phyloP scores from a whole-genome alignment of 1,139 yeast species.

The Blastobotrys buckinghamii region DNA sequence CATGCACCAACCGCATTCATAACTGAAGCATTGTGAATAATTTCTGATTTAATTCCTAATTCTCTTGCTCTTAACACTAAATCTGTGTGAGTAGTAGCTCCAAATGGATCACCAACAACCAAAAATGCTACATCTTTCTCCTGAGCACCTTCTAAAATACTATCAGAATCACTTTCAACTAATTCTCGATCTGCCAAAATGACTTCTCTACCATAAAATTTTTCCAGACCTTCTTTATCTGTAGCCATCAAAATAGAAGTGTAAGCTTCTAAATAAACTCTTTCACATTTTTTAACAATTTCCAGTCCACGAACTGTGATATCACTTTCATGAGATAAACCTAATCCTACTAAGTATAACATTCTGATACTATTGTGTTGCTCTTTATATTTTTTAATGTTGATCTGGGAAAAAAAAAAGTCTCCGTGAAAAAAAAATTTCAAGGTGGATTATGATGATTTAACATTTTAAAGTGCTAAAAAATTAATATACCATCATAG shows the following conservation, averaged over 20 bases:
- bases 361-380: slow-evolving; percentile 34
- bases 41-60: slow-evolving; percentile 66
- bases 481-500: too few species aligned
- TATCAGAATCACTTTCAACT: slow-evolving; percentile 85
- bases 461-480: not conserved
- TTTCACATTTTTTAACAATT: slow-evolving; percentile 69
- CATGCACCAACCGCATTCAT: slow-evolving; percentile 99
- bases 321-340: slow-evolving; percentile 82
- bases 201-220: slow-evolving; percentile 79
- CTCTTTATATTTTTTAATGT: not conserved
- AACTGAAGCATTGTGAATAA: slow-evolving; percentile 91
- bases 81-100: slow-evolving; percentile 97
- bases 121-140: slow-evolving; percentile 80
- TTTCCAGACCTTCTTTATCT: slow-evolving; percentile 52
- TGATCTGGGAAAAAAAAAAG: not conserved
- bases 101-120: slow-evolving; percentile 97
- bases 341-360: slow-evolving; percentile 89
- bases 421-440: not conserved
- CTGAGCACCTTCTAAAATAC: slow-evolving; percentile 69
- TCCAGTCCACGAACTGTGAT: slow-evolving; percentile 94
- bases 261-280: slow-evolving; percentile 92
- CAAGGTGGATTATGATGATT: too few species aligned
- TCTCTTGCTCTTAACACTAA: slow-evolving; percentile 86
- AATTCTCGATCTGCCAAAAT: slow-evolving; percentile 90
- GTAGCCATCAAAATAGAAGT: slow-evolving; percentile 96